Evolutionary conservation across 2,329 filamentous ascomycete species (phyloP).

Genomic region (Colletotrichum coccodes): DNA sequence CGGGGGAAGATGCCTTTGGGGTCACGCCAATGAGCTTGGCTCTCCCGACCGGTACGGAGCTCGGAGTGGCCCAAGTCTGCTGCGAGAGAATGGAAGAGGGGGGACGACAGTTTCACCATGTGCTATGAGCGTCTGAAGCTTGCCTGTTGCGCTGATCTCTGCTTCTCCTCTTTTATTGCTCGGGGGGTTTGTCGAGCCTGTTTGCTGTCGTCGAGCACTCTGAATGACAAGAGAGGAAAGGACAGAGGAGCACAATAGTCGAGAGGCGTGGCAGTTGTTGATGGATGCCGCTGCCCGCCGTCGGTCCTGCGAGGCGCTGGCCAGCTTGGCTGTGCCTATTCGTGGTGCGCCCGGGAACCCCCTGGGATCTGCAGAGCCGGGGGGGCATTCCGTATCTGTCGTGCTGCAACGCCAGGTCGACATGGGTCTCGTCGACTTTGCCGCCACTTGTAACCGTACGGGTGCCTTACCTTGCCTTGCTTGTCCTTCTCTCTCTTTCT

Average conservation of each 20-base stretch:
- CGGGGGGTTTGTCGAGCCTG: neutral
- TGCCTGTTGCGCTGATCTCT: neutral
- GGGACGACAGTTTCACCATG: slow-evolving; percentile 27
- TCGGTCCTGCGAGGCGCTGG: slow-evolving; percentile 10
- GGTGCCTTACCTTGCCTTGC: neutral
- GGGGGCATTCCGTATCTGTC: slow-evolving; percentile 31
- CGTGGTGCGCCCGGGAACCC: slow-evolving; percentile 23
- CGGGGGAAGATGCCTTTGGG: slow-evolving; percentile 10
- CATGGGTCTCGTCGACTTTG: slow-evolving; percentile 27
- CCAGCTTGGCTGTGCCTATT: neutral
- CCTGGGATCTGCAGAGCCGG: slow-evolving; percentile 30
- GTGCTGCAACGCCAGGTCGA: slow-evolving; percentile 29
- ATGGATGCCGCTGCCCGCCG: neutral
- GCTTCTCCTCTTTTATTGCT: neutral
- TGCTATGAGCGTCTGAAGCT: slow-evolving; percentile 14
- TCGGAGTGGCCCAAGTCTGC: neutral
- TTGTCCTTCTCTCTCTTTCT: neutral
- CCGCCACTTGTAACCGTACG: slow-evolving; percentile 9
- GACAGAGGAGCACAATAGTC: neutral
- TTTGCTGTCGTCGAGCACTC: neutral
- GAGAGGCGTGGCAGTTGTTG: neutral
- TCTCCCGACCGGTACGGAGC: slow-evolving; percentile 21
- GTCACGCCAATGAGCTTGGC: slow-evolving; percentile 30
- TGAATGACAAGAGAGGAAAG: neutral
- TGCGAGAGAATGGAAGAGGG: slow-evolving; percentile 1